These are phyloP conservation scores for Trichoderma hamatum DNA, from an alignment of 2,329 filamentous ascomycete species.

Conservation along the genomic window DNA sequence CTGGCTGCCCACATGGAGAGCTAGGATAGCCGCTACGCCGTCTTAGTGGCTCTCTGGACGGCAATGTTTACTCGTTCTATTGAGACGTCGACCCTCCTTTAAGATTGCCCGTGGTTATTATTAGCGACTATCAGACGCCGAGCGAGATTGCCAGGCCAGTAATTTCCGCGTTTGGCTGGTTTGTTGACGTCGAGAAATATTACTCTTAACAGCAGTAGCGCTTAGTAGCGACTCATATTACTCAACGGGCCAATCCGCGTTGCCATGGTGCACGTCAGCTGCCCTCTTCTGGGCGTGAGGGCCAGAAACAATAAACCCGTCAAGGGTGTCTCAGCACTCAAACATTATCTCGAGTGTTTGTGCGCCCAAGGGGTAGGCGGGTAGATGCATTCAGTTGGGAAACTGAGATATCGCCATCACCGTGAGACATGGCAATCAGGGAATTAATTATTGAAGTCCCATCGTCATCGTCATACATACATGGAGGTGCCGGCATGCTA, in stretches of 20 bases:
- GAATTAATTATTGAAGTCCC: neutral
- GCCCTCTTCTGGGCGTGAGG: neutral
- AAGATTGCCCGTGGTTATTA: slow-evolving; percentile 6
- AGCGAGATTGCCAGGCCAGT: slow-evolving; percentile 18
- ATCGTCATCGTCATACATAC: neutral
- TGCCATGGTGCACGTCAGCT: slow-evolving; percentile 24
- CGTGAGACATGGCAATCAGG: slow-evolving; percentile 20
- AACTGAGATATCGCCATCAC: slow-evolving; percentile 15
- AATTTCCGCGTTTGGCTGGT: slow-evolving; percentile 18
- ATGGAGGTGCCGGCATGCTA: neutral
- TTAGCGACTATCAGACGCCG: slow-evolving; percentile 11
- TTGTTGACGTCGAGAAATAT: slow-evolving; percentile 24
- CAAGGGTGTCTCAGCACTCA: neutral
- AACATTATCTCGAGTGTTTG: neutral
- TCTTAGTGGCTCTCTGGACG: slow-evolving; percentile 2
- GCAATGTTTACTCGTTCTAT: slow-evolving; percentile 5
- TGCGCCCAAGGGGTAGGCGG: neutral
- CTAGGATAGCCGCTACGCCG: neutral
- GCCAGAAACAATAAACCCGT: neutral
- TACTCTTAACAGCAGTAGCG: slow-evolving; percentile 16
- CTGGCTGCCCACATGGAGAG: neutral
- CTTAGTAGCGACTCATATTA: slow-evolving; percentile 11
- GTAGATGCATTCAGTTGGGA: neutral
- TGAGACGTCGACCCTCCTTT: neutral
- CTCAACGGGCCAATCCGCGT: slow-evolving; percentile 9